Evolutionary conservation across 257 asterid species (phyloP).

Genomic region (Solanum ahanhuiri): DNA sequence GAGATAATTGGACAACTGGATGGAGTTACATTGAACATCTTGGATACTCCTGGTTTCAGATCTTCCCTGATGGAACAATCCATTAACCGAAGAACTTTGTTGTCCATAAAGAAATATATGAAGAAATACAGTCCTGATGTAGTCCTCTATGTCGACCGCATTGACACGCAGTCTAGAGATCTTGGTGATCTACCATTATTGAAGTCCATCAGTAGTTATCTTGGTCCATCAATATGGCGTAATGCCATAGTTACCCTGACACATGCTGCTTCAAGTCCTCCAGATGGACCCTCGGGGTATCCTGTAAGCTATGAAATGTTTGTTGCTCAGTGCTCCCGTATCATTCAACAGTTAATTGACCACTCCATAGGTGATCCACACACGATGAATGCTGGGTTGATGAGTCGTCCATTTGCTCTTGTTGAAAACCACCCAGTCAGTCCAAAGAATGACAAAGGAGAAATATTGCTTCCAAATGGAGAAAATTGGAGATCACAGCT

Average conservation of each 20-base stretch:
- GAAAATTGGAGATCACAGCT: conserved; percentile 54
- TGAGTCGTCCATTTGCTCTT: conserved; percentile 33
- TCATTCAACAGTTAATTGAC: conserved; percentile 36
- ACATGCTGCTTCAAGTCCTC: conserved; percentile 58
- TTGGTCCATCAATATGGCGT: conserved; percentile 67
- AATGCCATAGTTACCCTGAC: conserved; percentile 51
- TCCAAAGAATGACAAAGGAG: conserved; percentile 14
- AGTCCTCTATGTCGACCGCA: conserved; percentile 64
- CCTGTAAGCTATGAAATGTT: conserved; percentile 37
- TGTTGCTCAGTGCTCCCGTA: conserved; percentile 30
- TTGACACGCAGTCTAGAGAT: conserved; percentile 34
- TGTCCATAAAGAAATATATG: conserved; percentile 47
- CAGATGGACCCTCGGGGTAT: conserved; percentile 47
- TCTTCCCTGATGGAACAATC: conserved; percentile 36
- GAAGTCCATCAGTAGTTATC: conserved; percentile 36
- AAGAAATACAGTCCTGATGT: conserved; percentile 60
- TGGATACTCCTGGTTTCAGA: conserved; percentile 90
- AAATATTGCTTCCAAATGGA: conserved; percentile 18
- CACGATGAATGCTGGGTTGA: conserved; percentile 9
- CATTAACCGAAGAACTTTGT: conserved; percentile 32
- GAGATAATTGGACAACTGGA: conserved; percentile 34
- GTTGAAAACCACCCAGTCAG: conserved; percentile 38
- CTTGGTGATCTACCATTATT: conserved; percentile 46
- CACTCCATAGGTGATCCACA: conserved; percentile 20
- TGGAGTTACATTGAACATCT: conserved; percentile 47